phyloP scores from a whole-genome alignment of 192 early-diverging fungal genomes.

The Coemansia sp. region DNA sequence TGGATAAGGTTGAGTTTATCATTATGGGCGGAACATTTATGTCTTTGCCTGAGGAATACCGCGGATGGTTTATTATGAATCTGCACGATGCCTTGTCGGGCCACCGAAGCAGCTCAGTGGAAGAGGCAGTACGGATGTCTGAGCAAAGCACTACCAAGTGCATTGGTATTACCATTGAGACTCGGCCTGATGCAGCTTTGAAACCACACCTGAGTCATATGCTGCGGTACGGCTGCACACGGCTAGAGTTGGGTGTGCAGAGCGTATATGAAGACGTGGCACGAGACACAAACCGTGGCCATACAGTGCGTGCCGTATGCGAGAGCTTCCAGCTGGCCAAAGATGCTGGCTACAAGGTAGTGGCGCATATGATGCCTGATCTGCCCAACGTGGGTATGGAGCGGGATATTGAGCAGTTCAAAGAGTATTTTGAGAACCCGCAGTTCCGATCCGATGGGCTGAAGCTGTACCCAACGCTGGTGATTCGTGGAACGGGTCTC shows the following conservation, averaged over 20 bases:
- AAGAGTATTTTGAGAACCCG: conserved; percentile 97
- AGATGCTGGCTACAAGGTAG: conserved; percentile 98
- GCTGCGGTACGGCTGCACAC: conserved; percentile 97
- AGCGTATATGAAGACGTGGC: conserved; percentile 99
- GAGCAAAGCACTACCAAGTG: conserved; percentile 96
- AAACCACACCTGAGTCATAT: conserved; percentile 98
- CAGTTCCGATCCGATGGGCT: conserved; percentile 97
- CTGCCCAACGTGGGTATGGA: conserved; percentile 99
- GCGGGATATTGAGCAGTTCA: conserved; percentile 98
- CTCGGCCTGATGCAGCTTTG: conserved; percentile 95
- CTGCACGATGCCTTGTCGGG: conserved; percentile 96
- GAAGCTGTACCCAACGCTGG: conserved; percentile 97
- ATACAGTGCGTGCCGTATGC: conserved; percentile 96
- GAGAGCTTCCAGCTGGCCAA: conserved; percentile 98
- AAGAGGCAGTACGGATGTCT: conserved; percentile 96
- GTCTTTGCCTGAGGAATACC: conserved; percentile 92
- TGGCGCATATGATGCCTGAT: conserved; percentile 99
- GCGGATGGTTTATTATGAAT: conserved; percentile 96
- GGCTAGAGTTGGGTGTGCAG: conserved; percentile 97
- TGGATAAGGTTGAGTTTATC: conserved; percentile 99
- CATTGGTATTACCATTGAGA: conserved; percentile 99
- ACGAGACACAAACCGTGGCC: conserved; percentile 95
- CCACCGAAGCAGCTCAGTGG: conserved; percentile 82
- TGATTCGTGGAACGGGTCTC: conserved; percentile 96
- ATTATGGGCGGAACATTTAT: conserved; percentile 99